These are phyloP conservation scores for Beta corolliflora DNA, from an alignment of 179 eudicot species.

Conservation along the genomic window DNA sequence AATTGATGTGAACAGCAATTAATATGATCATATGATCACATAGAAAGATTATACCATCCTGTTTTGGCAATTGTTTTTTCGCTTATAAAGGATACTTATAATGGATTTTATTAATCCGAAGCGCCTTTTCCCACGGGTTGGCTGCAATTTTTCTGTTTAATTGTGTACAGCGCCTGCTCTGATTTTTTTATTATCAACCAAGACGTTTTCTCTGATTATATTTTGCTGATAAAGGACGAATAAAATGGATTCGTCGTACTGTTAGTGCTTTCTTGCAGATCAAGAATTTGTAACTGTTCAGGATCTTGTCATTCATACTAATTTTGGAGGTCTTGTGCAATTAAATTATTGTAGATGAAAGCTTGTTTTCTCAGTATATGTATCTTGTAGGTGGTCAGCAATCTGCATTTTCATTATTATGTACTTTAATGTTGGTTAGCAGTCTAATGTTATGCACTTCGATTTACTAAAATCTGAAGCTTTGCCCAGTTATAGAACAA, in stretches of 20 bases:
- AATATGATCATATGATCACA: neutral
- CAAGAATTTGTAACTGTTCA: neutral
- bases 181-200: neutral
- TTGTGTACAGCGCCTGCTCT: neutral
- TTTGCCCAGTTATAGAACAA: neutral
- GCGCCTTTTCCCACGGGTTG: neutral
- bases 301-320: neutral
- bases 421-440: neutral
- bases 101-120: neutral
- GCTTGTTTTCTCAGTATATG: neutral
- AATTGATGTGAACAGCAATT: neutral
- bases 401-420: conserved; percentile 2
- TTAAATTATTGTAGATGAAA: neutral
- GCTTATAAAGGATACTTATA: neutral
- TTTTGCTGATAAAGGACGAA: neutral
- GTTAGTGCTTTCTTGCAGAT: neutral
- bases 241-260: neutral
- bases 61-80: too few relatives aligned
- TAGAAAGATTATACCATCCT: neutral
- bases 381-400: neutral
- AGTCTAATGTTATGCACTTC: neutral
- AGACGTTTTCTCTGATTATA: neutral
- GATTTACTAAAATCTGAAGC: conserved; percentile 5
- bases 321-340: neutral
- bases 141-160: neutral